Evolutionary conservation across 1,284 basidiomycete genomes (phyloP), one percentile per base, ranked within the genome.

Genomic region (Peniophora sp.): DNA sequence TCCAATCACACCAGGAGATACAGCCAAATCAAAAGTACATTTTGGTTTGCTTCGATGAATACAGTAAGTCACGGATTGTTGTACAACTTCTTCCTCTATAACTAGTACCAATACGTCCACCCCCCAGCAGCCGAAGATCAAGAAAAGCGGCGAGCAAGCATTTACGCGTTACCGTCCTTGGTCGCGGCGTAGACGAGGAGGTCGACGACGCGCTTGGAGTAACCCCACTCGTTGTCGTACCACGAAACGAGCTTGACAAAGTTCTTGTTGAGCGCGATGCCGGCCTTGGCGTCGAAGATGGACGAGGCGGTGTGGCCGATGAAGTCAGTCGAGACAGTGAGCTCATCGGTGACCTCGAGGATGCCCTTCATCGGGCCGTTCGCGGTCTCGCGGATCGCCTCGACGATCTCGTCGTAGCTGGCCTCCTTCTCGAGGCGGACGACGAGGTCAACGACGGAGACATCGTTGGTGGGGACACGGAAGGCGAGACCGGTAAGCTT

Each of bases 161-260:
- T 47, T 65, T 62, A 69, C 60, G 63, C 53, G 48, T 55, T 56
- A 46, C 65, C 66, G 52, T 94, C 92, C 69, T 80, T 80, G 73
- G 80, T 77, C 57, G 95, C 92, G 61, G 85, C 85, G 74, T 75
- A 92, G 59, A 83, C 75, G 65, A 97, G 74, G 56, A 98, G 81
- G 73, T 98, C 96, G 69, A 88, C 85, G 55, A 97, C 94, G 67
- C 96, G 88, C 69, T 79, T 85, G 51, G 93, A 97, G 87, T 98
- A 98, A 49, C 93, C 92, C 89, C 89, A 94, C 74, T 94, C 91
- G 71, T 93, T 92, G 77, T 97, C 94, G 79, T 95, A 92, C 94
- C 93, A 96, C 46, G 89, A 69, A 64, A 97, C 89, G 60, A 97
- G 81, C 83, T 97, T 97, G 74, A 97, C 91, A 65, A 98, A 98